phyloP scores from a whole-genome alignment of 495 filamentous ascomycete species.

The Penicillium parvum region DNA sequence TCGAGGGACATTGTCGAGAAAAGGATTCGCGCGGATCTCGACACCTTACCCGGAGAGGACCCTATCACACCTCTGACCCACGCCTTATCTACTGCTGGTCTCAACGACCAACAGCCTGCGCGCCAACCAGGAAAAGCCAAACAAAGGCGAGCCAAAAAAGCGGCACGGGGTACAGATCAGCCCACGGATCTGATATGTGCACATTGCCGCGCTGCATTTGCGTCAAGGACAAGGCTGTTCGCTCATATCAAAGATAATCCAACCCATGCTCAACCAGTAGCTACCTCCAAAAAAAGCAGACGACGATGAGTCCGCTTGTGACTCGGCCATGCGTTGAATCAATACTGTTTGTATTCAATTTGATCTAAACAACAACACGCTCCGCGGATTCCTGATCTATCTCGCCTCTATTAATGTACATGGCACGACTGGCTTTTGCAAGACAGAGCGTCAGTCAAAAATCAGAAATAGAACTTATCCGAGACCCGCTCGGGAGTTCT shows the following conservation, averaged over 20 bases:
- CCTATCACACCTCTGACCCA: constrained; percentile 17
- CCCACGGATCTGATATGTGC: constrained; percentile 51
- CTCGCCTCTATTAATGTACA: too few species aligned
- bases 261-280: constrained; percentile 52
- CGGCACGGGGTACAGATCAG: constrained; percentile 52
- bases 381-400: too few species aligned
- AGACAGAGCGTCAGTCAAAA: too few species aligned
- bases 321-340: neutral
- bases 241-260: constrained; percentile 61
- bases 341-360: neutral
- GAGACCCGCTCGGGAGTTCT: constrained; percentile 77
- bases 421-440: too few species aligned
- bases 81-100: constrained; percentile 18
- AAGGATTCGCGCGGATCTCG: constrained; percentile 15
- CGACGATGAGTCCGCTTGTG: constrained; percentile 4
- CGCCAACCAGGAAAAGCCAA: constrained; percentile 81
- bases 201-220: constrained; percentile 56
- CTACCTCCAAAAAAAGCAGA: constrained; percentile 31
- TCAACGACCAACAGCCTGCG: constrained; percentile 18
- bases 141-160: constrained; percentile 77
- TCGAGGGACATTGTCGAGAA: constrained; percentile 42
- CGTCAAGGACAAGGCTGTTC: constrained; percentile 67
- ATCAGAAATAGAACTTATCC: constrained; percentile 58
- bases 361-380: too few species aligned
- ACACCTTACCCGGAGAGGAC: constrained; percentile 4